Evolutionary conservation across 257 asterid species (phyloP).

Genomic region (Handroanthus guayacan): DNA sequence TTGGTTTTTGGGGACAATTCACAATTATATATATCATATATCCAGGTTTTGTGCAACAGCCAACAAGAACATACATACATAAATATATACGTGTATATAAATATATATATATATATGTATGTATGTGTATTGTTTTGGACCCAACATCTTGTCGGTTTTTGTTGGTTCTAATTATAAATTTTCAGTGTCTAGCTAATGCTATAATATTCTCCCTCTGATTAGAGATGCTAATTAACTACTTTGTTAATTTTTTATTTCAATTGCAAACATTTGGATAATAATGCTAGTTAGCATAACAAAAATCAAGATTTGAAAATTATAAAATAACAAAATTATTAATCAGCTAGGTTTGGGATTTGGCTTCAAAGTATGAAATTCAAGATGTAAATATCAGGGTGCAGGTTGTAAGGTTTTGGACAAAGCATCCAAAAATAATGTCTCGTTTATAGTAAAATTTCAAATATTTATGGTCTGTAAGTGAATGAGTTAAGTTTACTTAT

Average conservation of each 20-base stretch:
- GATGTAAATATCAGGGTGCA: no score
- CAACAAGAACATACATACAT: background rate
- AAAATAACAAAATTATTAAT: no score
- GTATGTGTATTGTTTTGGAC: background rate
- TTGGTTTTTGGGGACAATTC: background rate
- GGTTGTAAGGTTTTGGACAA: no score
- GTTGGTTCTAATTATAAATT: background rate
- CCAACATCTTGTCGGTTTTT: constrained; percentile 29
- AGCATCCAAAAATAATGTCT: no score
- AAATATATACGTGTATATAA: no score
- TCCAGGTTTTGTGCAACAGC: background rate
- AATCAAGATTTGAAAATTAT: background rate
- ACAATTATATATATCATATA: background rate
- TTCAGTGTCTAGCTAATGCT: background rate
- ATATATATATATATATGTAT: no score
- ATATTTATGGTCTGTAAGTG: no score
- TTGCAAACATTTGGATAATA: background rate
- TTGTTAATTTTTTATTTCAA: background rate
- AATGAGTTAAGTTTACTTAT: no score
- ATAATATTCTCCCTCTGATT: background rate
- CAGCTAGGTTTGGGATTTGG: no score
- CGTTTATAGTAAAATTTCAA: no score
- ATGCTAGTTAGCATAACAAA: no score
- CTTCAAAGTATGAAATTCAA: no score
- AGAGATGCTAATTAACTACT: background rate